Evolutionary conservation across 176 grass and related monocot genomes (phyloP), one percentile per base, ranked within the genome.

Genomic region (Elymus sibiricus): DNA sequence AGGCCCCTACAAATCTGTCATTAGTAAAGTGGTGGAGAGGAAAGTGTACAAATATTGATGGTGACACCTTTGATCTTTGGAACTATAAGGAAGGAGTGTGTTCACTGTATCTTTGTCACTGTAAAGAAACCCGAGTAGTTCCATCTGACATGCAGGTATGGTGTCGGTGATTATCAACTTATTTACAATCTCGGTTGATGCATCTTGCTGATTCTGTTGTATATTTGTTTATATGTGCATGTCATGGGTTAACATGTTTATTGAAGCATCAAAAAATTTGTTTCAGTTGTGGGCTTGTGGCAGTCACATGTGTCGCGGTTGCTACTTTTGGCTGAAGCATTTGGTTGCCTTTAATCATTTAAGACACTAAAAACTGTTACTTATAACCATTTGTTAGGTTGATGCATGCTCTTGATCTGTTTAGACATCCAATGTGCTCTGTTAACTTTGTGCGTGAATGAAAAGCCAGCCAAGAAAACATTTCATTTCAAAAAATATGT

Each of bases 1-100:
- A 42, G 85, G 16, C 16, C 51, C 74, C 10, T 29, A 63, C 31
- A 12, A 78, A 12, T 74, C 64, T 72, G 80, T 83, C 28, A 16
- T 88, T 9, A 63, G 13, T 4, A 64, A 74, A n/a, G 13, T 88
- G 40, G 1, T 64, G 49, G 87, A 88, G 55, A 88, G 70, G 80
- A 83, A 88, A 79, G 74, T 79, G 8, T 83, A 79, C 28, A 22
- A 51, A 32, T 4, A 17, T 11, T 1, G 74, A 83, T 31, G 56
- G 80, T 53, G 70, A 47, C 6, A 6, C n/a, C 16, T 71, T 49
- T 79, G 81, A 88, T 55, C 38, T 84, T 5, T 84, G 87, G 81
- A 84, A 88, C 55, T 79, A 79, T 53, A 84, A 79, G 81, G 87
- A 78, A 15, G 80, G 55, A 83, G 74, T 78, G 81, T 38, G 21